Evolutionary conservation across 148 eudicot species (phyloP).

Genomic region (Oxyria digyna): DNA sequence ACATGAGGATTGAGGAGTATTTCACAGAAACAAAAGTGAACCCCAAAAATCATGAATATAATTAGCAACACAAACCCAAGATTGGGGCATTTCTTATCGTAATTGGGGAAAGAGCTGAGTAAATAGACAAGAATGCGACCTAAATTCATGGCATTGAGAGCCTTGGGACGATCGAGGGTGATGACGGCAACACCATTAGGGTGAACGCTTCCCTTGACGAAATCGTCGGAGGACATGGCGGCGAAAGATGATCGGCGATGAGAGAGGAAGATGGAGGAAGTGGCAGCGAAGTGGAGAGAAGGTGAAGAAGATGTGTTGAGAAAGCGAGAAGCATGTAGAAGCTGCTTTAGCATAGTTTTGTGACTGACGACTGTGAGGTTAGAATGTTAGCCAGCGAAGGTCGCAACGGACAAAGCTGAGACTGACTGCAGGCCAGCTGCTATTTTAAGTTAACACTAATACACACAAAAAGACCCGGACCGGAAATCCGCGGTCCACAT

Average conservation of each 20-base stretch:
- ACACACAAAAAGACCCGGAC: too few relatives aligned
- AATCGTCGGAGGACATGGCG: constrained; percentile 48
- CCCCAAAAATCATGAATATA: not conserved
- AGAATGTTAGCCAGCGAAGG: not conserved
- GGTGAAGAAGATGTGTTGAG: constrained; percentile 28
- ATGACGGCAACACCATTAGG: constrained; percentile 89
- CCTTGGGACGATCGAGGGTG: constrained; percentile 93
- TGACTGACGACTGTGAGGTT: not conserved
- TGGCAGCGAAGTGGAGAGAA: constrained; percentile 3
- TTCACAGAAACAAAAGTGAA: not conserved
- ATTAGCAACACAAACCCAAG: not conserved
- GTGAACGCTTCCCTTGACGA: constrained; percentile 58
- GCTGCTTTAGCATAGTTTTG: constrained; percentile 15
- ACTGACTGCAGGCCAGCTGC: too few relatives aligned
- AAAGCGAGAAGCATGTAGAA: constrained; percentile 17
- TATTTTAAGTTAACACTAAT: too few relatives aligned
- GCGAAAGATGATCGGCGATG: constrained; percentile 17
- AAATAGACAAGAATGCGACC: constrained; percentile 23
- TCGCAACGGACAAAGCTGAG: not conserved
- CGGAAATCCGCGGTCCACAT: too few relatives aligned
- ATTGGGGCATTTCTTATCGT: not conserved
- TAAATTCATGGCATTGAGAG: constrained; percentile 95
- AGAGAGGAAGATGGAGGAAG: not conserved
- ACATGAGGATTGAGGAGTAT: too few relatives aligned
- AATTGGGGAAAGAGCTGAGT: not conserved